Base-by-base conservation (phyloP, 2,329 filamentous ascomycete species). In the Xenosphaeropsis pyriputrescens region DNA sequence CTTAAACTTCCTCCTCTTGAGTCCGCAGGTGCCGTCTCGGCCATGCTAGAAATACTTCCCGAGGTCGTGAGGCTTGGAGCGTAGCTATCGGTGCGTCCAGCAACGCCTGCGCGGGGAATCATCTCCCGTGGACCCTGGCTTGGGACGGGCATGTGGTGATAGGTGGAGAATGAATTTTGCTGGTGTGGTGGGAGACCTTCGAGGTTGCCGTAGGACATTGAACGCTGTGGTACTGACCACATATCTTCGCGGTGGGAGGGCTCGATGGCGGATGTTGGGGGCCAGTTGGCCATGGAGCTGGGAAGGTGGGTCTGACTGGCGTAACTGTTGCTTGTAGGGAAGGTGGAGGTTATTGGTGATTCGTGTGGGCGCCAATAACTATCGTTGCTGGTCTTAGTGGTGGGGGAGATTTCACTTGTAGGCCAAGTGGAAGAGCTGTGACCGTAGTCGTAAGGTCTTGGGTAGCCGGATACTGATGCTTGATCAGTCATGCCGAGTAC, bases 261-360 rank as follows among this genome's bases (percentile, higher is more conserved):
- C 6, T 47, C 33, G 29, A 54, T 51, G 14, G 48, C 30, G 8
- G 48, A 46, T 30, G 45, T 38, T 22, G 40, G 36, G 19, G 51
- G 43, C 54, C 54, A 57, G 39, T 44, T 51, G 22, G 31, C 50
- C 49, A 6, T 43, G 38, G n/a, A 47, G 47, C 14, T 46, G 44
- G 18, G 49, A 45, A 29, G 50, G 51, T 26, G 52, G 37, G 32
- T 63, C 58, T 16, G 62, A 58, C 5, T 60, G 56, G 46, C 22
- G 8, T 26, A 69, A 73, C 2, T 67, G 61, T 5, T 26, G 4
- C 5, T 26, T 26, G 22, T 6, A 11, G 68, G 65, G 42, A 67
- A 68, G 2, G 63, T 64, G 0, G 67, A 58, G 3, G 64, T 64
- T 26, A 71, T 57, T 8, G 68, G 62, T 6, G 69, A 64, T 31